Base-by-base conservation (phyloP, 2,329 filamentous ascomycete genomes). In the Aspergillus fructus region DNA sequence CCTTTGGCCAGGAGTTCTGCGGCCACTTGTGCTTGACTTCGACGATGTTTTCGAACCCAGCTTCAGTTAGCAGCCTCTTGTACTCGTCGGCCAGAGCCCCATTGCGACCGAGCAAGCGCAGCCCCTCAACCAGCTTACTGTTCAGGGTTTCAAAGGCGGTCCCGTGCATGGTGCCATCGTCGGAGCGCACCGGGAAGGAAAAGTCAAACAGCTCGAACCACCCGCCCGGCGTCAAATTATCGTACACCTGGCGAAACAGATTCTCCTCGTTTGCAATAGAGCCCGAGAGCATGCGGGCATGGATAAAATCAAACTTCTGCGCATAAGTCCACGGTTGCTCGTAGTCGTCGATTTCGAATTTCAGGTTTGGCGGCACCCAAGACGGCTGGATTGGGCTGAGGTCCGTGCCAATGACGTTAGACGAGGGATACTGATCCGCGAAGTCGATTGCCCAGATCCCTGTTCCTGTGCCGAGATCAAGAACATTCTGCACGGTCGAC, bases 381-480 rank as follows among this genome's bases (percentile, higher is more conserved):
- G 70, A 67, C 5, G 79, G 79, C 60, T 82, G 80, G 51, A 81
- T 81, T 30, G 80, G 78, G 1, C 75, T 78, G 41, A 81, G 73
- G 61, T 81, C 79, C 12, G 73, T 78, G 39, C 79, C 81, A 2
- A 75, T 73, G 46, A 83, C 74, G 30, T 72, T 66, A 17, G 78
- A 76, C n/a, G 66, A 68, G 12, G 74, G 72, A 51, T 72, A 67
- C 42, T 74, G 45, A 62, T 76, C 60, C 42, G 68, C 71, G 34
- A 72, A 64, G 57, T 66, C 63, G 15, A 66, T 64, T 3, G 63
- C 64, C 65, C 65, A 65, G 11, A 62, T 73, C 1, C 76, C 75
- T 48, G 72, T 79, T 15, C 76, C 76, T 9, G 74, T 77, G 6
- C 74, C 76, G 9, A 78, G 59, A 53, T 78, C 76, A 33, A 78